Percentiles rank a stretch among this genome's conserved stretches.
Conservation (phyloP, 192 early-diverging fungal species). For the Mortierella claussenii region DNA sequence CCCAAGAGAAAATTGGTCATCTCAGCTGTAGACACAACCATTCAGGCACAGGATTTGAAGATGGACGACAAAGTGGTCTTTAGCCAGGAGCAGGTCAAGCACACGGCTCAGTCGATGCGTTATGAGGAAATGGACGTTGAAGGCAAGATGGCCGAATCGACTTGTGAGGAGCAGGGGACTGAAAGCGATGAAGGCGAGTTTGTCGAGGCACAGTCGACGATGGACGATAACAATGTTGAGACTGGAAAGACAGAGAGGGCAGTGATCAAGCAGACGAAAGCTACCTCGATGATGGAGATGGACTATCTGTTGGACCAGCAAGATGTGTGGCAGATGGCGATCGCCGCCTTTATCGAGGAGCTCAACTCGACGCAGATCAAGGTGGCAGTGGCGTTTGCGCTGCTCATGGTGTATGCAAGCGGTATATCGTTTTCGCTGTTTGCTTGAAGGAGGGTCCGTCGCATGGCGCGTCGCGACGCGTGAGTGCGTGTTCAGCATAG, state of each 20-base stretch:
- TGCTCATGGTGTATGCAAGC: conserved; percentile 10
- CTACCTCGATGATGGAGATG: conserved; percentile 13
- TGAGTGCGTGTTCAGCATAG: no score
- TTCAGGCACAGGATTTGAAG: background rate
- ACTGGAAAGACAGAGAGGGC: background rate
- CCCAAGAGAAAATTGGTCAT: background rate
- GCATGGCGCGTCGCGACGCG: no score
- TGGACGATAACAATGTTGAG: background rate
- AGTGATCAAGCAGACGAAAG: no score
- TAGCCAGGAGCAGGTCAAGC: no score
- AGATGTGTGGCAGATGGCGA: conserved; percentile 15
- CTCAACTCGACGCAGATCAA: conserved; percentile 17
- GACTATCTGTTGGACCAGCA: conserved; percentile 9
- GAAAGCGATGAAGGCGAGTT: conserved; percentile 42
- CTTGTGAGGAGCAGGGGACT: conserved; percentile 4
- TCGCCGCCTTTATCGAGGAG: conserved; percentile 13
- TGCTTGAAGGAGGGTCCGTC: background rate
- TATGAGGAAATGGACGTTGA: background rate
- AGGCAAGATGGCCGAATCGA: background rate
- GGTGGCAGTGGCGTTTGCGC: conserved; percentile 8
- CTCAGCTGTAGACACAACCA: background rate
- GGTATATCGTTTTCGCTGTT: background rate
- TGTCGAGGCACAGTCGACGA: conserved; percentile 20
- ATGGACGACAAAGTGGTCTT: background rate
- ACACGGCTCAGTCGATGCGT: no score